Base-by-base conservation (phyloP, 2,329 filamentous ascomycete species). In the Sclerotinia subarctica region DNA sequence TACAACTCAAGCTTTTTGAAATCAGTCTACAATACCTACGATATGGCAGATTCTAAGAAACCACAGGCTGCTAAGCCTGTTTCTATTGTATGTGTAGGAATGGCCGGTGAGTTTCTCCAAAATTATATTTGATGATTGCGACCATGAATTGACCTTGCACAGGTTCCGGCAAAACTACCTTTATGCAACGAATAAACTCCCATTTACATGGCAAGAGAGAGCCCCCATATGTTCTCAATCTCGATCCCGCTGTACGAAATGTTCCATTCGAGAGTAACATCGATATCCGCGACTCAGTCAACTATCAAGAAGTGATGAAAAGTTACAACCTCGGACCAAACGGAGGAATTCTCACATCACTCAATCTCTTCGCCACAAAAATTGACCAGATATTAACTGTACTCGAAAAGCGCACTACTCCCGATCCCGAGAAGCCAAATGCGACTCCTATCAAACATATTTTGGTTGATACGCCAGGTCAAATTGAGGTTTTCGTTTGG, bases 261-360 rank as follows among this genome's bases (percentile, higher is more conserved):
- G 91, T 97, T 8, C 95, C 96, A 3, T 99, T 97, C 77, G 94
- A 97, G 74, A 89, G 91, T 79, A 99, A 99, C 80, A 98, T 99
- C 81, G 95, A 99, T 80, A 99, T 99, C 74, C 93, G 96, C 76
- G 95, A 99, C 81, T 95, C 92, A 35, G 94, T 99, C 79, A 97
- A 99, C 85, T 99, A 99, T 84, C 95, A 97, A 79, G 94, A 99
- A 80, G 95, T 99, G 72, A 99, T 99, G 96, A 96, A 94, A 81
- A 94, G 98, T 81, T 98, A 97, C 80, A 97, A 97, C 77, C 86
- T 99, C 0, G 95, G 95, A 0, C 95, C 95, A 11, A 99, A 99
- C 81, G 95, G 95, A 64, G 96, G 94, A 58, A 99, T 99, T 76
- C 82, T 99, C 73, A 99, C 96, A 2, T 95, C 92, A 15, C 82